phyloP scores from a whole-genome alignment of 2,329 filamentous ascomycete genomes.

The Pyricularia sp. region DNA sequence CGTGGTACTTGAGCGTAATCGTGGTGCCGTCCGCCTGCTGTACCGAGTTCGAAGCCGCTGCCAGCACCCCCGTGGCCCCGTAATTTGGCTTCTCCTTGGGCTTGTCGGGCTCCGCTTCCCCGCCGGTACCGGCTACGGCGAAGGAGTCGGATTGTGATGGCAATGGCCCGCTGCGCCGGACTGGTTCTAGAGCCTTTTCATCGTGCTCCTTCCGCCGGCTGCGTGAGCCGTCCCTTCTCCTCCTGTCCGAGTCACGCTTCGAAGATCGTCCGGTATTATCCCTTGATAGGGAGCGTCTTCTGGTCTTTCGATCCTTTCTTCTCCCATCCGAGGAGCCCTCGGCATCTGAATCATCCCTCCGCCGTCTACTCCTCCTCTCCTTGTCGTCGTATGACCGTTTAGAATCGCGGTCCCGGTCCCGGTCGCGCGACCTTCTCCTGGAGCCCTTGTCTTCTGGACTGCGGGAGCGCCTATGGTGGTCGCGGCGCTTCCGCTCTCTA shows the following conservation, averaged over 20 bases:
- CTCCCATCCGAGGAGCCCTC: background rate
- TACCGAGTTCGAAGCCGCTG: conserved; percentile 74
- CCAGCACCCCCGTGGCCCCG: conserved; percentile 68
- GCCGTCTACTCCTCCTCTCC: background rate
- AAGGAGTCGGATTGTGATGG: conserved; percentile 53
- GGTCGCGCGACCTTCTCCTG: background rate
- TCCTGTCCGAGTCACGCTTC: background rate
- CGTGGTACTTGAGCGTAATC: conserved; percentile 89
- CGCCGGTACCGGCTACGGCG: conserved; percentile 33
- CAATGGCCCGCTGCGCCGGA: conserved; percentile 37
- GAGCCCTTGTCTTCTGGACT: background rate
- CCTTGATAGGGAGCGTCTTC: conserved; percentile 7
- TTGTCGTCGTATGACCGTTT: conserved; percentile 5
- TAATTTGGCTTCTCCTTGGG: conserved; percentile 85
- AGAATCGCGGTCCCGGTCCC: conserved; percentile 4
- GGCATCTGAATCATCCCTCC: background rate
- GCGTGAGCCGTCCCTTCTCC: background rate
- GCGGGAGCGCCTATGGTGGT: background rate
- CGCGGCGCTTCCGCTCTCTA: conserved; percentile 6
- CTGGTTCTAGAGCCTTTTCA: background rate
- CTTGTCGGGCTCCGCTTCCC: conserved; percentile 27
- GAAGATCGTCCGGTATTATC: background rate
- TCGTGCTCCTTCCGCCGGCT: background rate
- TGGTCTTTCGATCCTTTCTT: background rate
- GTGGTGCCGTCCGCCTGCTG: conserved; percentile 63